These are phyloP conservation scores for Bipolaris bicolor DNA, from an alignment of 2,329 filamentous ascomycete genomes.

Conservation along the genomic window DNA sequence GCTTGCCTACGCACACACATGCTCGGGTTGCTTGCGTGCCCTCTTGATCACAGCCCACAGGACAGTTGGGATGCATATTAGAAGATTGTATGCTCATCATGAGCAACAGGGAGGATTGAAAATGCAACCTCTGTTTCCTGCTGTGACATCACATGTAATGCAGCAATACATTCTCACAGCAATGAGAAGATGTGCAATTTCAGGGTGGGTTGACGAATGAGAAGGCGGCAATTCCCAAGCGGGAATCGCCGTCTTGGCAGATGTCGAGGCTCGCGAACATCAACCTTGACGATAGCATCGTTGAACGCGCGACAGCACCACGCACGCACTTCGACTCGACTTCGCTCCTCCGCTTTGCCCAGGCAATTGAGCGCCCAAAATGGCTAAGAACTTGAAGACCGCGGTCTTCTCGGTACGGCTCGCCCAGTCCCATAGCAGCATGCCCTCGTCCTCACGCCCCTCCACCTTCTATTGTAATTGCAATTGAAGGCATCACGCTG, in stretches of 20 bases:
- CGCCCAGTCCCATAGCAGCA: conserved; percentile 7
- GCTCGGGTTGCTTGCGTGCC: no score
- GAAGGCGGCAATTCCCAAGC: conserved; percentile 20
- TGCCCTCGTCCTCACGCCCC: conserved; percentile 14
- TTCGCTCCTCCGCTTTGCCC: conserved; percentile 22
- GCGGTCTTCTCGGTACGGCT: conserved; percentile 37
- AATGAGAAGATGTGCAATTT: not conserved
- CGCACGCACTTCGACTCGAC: conserved; percentile 32
- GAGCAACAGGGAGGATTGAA: no score
- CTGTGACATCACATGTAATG: not conserved
- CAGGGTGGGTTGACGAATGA: conserved; percentile 18
- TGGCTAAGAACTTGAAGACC: conserved; percentile 41
- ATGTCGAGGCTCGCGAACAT: conserved; percentile 33
- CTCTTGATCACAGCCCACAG: no score
- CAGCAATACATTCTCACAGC: not conserved
- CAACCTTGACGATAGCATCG: conserved; percentile 31
- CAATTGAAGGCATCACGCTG: conserved; percentile 14
- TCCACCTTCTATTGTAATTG: conserved; percentile 2
- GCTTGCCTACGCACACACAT: no score
- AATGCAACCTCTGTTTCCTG: rapidly evolving
- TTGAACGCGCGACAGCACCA: conserved; percentile 25
- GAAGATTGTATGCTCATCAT: no score
- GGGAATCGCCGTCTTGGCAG: conserved; percentile 34
- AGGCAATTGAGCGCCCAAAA: conserved; percentile 27
- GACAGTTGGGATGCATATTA: no score